Percentiles rank a stretch among this genome's conserved stretches.
These are phyloP conservation scores for Exutisphaerella laricina DNA, from an alignment of 2,329 filamentous ascomycete genomes.

Conservation along the genomic window DNA sequence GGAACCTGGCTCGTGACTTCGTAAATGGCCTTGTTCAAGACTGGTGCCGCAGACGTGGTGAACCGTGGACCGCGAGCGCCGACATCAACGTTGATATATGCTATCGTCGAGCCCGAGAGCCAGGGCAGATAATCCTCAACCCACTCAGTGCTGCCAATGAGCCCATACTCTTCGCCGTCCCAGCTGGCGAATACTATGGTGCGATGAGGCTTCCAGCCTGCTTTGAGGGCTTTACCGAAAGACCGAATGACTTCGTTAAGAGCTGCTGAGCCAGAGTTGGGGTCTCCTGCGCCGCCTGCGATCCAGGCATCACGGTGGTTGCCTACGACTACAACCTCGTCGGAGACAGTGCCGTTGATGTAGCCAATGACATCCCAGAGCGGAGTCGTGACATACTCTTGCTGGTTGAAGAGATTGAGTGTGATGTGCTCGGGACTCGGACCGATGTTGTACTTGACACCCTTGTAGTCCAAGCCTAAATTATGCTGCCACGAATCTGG, in stretches of 20 bases:
- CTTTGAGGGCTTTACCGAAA: slow-evolving; percentile 64
- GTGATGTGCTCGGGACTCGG: slow-evolving; percentile 66
- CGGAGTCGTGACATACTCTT: slow-evolving; percentile 47
- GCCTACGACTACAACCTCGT: slow-evolving; percentile 85
- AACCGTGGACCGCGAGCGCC: slow-evolving; percentile 63
- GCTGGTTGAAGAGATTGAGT: slow-evolving; percentile 46
- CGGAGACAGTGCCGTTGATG: slow-evolving; percentile 77
- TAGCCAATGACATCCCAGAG: slow-evolving; percentile 76
- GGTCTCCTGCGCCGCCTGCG: slow-evolving; percentile 74
- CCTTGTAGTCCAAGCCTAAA: slow-evolving; percentile 69
- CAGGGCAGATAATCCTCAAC: slow-evolving; percentile 84
- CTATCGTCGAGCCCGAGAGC: slow-evolving; percentile 66
- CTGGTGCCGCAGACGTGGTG: slow-evolving; percentile 60
- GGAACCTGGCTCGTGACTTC: slow-evolving; percentile 59
- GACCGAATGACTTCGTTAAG: slow-evolving; percentile 72
- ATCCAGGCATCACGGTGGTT: slow-evolving; percentile 92
- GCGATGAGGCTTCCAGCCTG: slow-evolving; percentile 76
- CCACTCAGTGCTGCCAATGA: slow-evolving; percentile 87
- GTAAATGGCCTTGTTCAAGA: slow-evolving; percentile 68
- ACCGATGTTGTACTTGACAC: slow-evolving; percentile 78
- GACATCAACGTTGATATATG: slow-evolving; percentile 82
- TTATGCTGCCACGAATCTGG: slow-evolving; percentile 58
- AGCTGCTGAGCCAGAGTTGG: slow-evolving; percentile 74
- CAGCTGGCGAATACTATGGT: slow-evolving; percentile 81
- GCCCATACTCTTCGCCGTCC: slow-evolving; percentile 71